These are phyloP conservation scores for Gomphus sp. DNA, from an alignment of 1,284 basidiomycete species.

Conservation along the genomic window DNA sequence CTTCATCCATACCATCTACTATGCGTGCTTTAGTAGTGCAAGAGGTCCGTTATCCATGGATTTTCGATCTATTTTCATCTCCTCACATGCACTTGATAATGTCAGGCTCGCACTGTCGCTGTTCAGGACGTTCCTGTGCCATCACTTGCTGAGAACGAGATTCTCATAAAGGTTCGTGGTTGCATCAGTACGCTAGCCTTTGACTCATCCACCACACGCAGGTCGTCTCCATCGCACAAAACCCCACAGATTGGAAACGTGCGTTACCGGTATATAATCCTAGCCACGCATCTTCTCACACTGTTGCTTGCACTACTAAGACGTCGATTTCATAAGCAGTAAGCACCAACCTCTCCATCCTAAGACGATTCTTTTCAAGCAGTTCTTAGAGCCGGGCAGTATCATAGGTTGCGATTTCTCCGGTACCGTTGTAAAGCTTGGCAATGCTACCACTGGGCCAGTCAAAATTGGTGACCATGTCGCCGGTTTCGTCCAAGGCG, in stretches of 20 bases:
- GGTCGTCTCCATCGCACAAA: conserved; percentile 15
- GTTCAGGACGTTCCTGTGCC: conserved; percentile 24
- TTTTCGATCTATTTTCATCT: neutral
- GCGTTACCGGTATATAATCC: neutral
- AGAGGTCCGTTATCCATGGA: neutral
- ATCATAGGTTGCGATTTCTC: conserved; percentile 31
- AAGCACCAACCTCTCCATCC: conserved; percentile 10
- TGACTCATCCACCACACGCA: neutral
- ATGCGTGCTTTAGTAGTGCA: conserved; percentile 6
- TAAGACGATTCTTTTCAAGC: neutral
- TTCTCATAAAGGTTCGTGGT: conserved; percentile 16
- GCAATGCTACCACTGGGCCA: conserved; percentile 15
- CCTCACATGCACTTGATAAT: neutral
- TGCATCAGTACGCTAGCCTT: neutral
- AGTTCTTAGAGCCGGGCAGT: neutral
- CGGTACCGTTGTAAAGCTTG: conserved; percentile 29
- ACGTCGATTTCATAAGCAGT: conserved; percentile 13
- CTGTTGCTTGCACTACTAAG: neutral
- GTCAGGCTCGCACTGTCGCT: conserved; percentile 3
- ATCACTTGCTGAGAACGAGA: conserved; percentile 11
- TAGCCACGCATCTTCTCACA: too few relatives aligned
- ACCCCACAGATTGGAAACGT: conserved; percentile 18
- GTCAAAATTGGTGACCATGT: conserved; percentile 31
- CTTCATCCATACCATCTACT: neutral
- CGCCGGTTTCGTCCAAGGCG: conserved; percentile 32